Conservation (phyloP, 2,329 filamentous ascomycete species). For the Cercospora citrullina region DNA sequence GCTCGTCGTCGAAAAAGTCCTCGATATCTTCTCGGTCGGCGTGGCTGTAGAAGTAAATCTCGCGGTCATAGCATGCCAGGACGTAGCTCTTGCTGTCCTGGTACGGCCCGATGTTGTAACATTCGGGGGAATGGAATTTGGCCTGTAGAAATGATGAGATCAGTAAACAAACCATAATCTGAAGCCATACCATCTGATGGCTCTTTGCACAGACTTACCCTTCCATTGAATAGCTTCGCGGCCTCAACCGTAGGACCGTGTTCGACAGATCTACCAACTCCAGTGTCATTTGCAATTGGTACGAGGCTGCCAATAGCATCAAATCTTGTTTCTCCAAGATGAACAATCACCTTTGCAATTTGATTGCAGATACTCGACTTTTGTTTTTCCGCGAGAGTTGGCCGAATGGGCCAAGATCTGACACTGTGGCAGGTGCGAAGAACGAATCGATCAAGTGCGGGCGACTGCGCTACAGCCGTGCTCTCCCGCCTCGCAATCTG, state of each 20-base stretch:
- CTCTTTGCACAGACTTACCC: not conserved
- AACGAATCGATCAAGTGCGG: not conserved
- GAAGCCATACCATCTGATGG: not conserved
- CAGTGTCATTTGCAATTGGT: not conserved
- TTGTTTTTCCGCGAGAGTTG: not conserved
- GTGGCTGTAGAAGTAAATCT: not conserved
- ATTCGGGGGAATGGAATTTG: not conserved
- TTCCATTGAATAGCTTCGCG: not conserved
- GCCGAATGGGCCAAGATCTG: not conserved
- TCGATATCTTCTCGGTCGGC: not conserved
- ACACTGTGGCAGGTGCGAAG: not conserved
- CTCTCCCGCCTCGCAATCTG: conserved; percentile 10
- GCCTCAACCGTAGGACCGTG: not conserved
- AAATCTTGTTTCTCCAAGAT: not conserved
- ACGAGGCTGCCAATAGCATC: not conserved
- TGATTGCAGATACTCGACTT: not conserved
- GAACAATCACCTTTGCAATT: not conserved
- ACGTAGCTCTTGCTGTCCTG: not conserved
- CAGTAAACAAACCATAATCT: not conserved
- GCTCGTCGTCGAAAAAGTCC: not conserved
- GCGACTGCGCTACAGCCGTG: not conserved
- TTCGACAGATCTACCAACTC: not conserved
- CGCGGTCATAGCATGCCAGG: not conserved
- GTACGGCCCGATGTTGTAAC: not conserved
- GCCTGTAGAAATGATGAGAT: not conserved